Evolutionary conservation across 306 rosid genomes (phyloP).

Genomic region (Heteromeles arbutifolia): DNA sequence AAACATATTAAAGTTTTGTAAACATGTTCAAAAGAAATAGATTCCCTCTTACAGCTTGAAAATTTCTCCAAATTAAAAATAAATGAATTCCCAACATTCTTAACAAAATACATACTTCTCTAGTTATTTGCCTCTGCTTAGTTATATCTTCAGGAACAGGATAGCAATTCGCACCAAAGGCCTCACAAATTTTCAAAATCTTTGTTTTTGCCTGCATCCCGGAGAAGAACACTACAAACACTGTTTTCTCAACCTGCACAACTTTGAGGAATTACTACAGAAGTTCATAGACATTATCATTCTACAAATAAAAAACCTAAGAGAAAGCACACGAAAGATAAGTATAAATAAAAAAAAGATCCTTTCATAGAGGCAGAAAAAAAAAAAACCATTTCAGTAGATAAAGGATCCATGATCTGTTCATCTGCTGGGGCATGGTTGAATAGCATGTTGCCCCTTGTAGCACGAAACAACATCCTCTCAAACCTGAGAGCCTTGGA

Average conservation of each 20-base stretch:
- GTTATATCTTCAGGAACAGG: conserved; percentile 94
- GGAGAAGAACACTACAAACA: conserved; percentile 91
- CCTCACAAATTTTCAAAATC: conserved; percentile 93
- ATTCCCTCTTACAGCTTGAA: conserved; percentile 18
- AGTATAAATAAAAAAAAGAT: not conserved
- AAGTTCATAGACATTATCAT: not conserved
- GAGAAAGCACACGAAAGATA: not conserved
- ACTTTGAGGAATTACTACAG: not conserved
- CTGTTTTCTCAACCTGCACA: conserved; percentile 89
- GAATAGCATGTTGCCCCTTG: conserved; percentile 98
- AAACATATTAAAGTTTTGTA: not conserved
- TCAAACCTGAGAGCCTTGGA: conserved; percentile 81
- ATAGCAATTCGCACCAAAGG: conserved; percentile 94
- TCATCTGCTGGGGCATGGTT: conserved; percentile 86
- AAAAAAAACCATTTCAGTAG: conserved; percentile 75
- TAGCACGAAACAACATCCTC: conserved; percentile 96
- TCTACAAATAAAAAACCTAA: not conserved
- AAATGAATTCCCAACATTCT: conserved; percentile 1
- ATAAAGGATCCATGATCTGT: conserved; percentile 82
- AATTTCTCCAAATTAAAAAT: not conserved
- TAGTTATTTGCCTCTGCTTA: conserved; percentile 82
- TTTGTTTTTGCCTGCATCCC: conserved; percentile 94
- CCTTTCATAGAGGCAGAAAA: conserved; percentile 15
- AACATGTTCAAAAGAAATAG: not conserved
- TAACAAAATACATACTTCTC: conserved; percentile 63